Percentiles rank a stretch among this genome's conserved stretches.
Conservation (phyloP, 306 rosid species). For the Cucurbita maxima region DNA sequence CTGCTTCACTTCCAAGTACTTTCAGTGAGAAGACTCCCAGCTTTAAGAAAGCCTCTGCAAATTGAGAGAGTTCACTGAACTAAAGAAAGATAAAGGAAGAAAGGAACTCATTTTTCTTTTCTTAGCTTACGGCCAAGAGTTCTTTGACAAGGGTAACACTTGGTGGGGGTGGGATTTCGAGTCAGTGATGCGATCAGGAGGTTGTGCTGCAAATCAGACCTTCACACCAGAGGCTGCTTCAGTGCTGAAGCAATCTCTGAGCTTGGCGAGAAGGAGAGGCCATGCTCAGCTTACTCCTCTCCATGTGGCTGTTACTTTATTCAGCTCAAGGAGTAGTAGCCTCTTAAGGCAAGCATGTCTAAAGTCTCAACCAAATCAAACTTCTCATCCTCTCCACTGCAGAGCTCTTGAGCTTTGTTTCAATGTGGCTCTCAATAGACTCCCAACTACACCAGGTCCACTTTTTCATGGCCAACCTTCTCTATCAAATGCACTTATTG, state of each 20-base stretch:
- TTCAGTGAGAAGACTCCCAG: neutral
- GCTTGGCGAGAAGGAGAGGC: constrained; percentile 71
- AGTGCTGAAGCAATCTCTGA: constrained; percentile 69
- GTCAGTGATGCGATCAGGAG: constrained; percentile 91
- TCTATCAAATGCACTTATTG: constrained; percentile 86
- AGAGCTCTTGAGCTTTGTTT: constrained; percentile 96
- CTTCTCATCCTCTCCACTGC: constrained; percentile 58
- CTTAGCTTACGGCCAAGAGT: constrained; percentile 8
- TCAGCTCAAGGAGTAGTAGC: constrained; percentile 44
- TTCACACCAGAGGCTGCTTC: constrained; percentile 98
- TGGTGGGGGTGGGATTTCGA: constrained; percentile 39
- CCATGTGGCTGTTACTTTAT: constrained; percentile 73
- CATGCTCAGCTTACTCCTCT: constrained; percentile 96
- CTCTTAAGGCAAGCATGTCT: constrained; percentile 59
- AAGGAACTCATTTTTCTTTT: neutral
- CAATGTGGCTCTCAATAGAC: constrained; percentile 90
- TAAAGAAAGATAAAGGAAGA: neutral
- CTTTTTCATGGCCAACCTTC: constrained; percentile 56
- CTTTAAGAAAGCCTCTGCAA: neutral
- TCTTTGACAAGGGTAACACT: constrained; percentile 21
- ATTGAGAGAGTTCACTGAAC: constrained; percentile 1
- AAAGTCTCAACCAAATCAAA: constrained; percentile 51
- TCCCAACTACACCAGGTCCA: constrained; percentile 56
- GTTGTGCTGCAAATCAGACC: constrained; percentile 76
- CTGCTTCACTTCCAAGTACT: neutral